Percentiles rank a stretch among this genome's conserved stretches.
Evolutionary conservation across 306 rosid species (phyloP).

Genomic region (Cicer arietinum): DNA sequence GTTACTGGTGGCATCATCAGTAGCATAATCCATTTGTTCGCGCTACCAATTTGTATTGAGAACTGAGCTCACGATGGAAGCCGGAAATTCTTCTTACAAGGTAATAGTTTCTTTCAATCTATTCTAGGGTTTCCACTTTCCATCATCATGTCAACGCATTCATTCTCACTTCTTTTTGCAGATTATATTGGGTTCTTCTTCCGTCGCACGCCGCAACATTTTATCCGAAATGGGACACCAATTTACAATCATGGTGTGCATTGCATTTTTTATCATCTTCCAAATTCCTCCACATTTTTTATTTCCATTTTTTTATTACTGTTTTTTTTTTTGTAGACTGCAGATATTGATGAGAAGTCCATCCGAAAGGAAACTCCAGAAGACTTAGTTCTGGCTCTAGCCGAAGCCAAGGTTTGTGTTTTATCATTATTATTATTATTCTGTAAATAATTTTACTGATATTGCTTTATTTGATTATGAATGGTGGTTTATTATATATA

Average conservation of each 20-base stretch:
- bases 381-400: conserved; percentile 89
- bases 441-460: background rate
- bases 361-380: conserved; percentile 85
- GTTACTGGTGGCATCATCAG: too few relatives aligned
- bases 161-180: conserved; percentile 38
- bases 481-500: background rate
- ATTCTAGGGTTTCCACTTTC: conserved; percentile 49
- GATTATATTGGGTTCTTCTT: conserved; percentile 81
- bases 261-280: background rate
- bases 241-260: conserved; percentile 73
- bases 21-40: too few relatives aligned
- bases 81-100: conserved; percentile 48
- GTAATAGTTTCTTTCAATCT: conserved; percentile 32
- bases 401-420: conserved; percentile 81
- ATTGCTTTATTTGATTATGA: background rate
- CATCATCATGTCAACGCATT: background rate
- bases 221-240: conserved; percentile 79
- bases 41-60: too few relatives aligned
- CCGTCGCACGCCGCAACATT: conserved; percentile 70
- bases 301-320: conserved; percentile 3
- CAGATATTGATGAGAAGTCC: conserved; percentile 92
- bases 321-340: conserved; percentile 57
- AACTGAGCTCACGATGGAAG: conserved; percentile 39
- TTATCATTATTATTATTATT: background rate
- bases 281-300: background rate